These are phyloP conservation scores for Rhypophila decipiens DNA, from an alignment of 495 filamentous ascomycete genomes.

Conservation along the genomic window DNA sequence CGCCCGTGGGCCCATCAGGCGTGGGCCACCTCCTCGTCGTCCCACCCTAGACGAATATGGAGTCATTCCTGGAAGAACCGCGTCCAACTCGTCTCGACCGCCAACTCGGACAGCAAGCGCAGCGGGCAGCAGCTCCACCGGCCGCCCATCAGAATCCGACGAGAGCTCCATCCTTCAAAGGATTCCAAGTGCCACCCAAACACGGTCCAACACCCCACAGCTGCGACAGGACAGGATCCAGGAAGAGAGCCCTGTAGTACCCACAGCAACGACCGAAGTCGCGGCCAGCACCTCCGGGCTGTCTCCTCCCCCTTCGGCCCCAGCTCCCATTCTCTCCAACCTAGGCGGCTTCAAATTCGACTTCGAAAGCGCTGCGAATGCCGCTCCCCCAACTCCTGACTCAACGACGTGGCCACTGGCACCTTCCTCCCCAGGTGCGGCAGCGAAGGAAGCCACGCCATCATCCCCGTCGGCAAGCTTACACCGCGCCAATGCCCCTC, in stretches of 20 bases:
- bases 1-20: constrained; percentile 4
- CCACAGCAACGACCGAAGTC: constrained; percentile 4
- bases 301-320: too few relatives aligned
- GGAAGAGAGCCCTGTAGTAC: neutral
- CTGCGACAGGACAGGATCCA: constrained; percentile 9
- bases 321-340: constrained; percentile 8
- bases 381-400: constrained; percentile 17
- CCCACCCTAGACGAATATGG: constrained; percentile 25
- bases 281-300: too few relatives aligned
- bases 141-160: constrained; percentile 11
- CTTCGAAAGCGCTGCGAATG: constrained; percentile 17
- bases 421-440: neutral
- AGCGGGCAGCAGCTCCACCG: constrained; percentile 7
- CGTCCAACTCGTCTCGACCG: constrained; percentile 1
- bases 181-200: constrained; percentile 8
- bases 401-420: constrained; percentile 23
- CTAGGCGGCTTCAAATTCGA: constrained; percentile 27
- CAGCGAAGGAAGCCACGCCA: neutral
- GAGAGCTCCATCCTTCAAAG: constrained; percentile 7
- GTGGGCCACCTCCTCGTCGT: constrained; percentile 12
- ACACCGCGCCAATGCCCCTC: constrained; percentile 15
- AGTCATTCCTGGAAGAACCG: constrained; percentile 5
- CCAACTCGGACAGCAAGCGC: neutral
- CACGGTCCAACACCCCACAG: constrained; percentile 18
- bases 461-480: constrained; percentile 3